A percentile compares a stretch with the other conserved stretches of the same genome.
These are phyloP conservation scores for Eutypa lata DNA, from an alignment of 2,329 filamentous ascomycete species.

Conservation along the genomic window DNA sequence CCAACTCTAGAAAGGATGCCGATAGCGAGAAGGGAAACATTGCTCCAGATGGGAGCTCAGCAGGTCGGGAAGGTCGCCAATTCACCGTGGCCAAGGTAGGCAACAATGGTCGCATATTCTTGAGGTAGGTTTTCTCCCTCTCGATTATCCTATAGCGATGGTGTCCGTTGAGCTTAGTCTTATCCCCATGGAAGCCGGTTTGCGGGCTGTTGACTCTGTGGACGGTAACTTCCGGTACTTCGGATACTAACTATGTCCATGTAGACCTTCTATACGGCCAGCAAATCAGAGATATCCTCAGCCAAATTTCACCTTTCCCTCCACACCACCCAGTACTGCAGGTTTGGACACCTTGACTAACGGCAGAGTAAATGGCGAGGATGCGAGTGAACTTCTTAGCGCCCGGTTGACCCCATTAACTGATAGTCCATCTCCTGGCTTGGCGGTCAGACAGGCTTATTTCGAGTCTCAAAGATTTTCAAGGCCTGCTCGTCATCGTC, in stretches of 20 bases:
- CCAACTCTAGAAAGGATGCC: constrained; percentile 45
- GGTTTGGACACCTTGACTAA: constrained; percentile 46
- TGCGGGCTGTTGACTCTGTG: too few relatives aligned
- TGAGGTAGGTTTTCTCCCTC: constrained; percentile 57
- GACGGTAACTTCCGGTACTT: background rate
- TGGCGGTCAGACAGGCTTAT: constrained; percentile 31
- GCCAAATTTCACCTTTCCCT: constrained; percentile 57
- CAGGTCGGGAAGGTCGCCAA: constrained; percentile 63
- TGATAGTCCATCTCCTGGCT: constrained; percentile 24
- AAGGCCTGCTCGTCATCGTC: constrained; percentile 43
- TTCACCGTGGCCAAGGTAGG: constrained; percentile 81
- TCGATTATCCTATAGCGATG: too few relatives aligned
- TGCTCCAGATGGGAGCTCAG: constrained; percentile 58
- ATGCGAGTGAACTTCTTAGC: constrained; percentile 28
- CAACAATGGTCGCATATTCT: constrained; percentile 77
- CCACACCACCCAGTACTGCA: constrained; percentile 58
- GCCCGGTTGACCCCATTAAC: constrained; percentile 39
- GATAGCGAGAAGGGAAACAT: constrained; percentile 56
- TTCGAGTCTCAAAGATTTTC: constrained; percentile 20
- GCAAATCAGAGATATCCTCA: constrained; percentile 60
- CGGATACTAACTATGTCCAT: constrained; percentile 15
- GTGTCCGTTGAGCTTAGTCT: too few relatives aligned
- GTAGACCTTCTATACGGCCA: constrained; percentile 59
- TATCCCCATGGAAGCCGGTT: too few relatives aligned
- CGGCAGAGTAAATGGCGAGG: constrained; percentile 25